Evolutionary conservation across 1,284 basidiomycete genomes (phyloP).

Genomic region (Tilletia caries): DNA sequence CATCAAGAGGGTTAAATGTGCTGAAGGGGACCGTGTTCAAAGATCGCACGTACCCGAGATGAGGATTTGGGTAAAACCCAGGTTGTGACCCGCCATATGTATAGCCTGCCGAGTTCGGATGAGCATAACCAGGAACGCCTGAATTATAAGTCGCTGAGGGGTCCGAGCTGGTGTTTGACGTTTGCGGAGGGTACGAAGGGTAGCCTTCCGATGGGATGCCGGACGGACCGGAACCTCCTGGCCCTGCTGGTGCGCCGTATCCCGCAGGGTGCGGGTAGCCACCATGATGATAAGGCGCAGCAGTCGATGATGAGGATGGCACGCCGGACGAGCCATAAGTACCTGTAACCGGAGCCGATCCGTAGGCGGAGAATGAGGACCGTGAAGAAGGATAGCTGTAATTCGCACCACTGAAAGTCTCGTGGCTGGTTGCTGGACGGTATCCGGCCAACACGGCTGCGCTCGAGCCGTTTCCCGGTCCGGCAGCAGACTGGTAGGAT

Average conservation of each 20-base stretch:
- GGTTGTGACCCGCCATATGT: not conserved
- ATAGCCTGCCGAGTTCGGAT: not conserved
- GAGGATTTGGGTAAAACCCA: not conserved
- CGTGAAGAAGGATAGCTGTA: conserved; percentile 5
- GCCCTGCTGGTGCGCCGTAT: not conserved
- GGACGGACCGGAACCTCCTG: not conserved
- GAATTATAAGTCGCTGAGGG: not conserved
- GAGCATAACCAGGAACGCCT: conserved; percentile 1
- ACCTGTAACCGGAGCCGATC: not conserved
- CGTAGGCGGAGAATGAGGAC: conserved; percentile 5
- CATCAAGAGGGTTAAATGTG: not conserved
- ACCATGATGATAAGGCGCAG: conserved; percentile 6
- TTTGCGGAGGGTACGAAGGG: not conserved
- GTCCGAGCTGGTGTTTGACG: not conserved
- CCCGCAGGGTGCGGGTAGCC: conserved; percentile 7
- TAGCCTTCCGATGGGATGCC: not conserved
- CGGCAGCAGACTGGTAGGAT: not conserved
- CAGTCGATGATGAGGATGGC: not conserved
- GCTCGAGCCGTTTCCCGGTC: not conserved
- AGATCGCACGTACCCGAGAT: not conserved
- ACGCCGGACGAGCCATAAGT: not conserved
- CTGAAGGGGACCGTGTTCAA: too few relatives aligned
- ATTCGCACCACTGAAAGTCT: not conserved
- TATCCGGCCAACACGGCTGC: not conserved
- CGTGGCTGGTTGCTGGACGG: conserved; percentile 1